A percentile compares a stretch with the other conserved stretches of the same genome.
phyloP scores from a whole-genome alignment of 2,329 filamentous ascomycete species.

The Alternaria rosae region DNA sequence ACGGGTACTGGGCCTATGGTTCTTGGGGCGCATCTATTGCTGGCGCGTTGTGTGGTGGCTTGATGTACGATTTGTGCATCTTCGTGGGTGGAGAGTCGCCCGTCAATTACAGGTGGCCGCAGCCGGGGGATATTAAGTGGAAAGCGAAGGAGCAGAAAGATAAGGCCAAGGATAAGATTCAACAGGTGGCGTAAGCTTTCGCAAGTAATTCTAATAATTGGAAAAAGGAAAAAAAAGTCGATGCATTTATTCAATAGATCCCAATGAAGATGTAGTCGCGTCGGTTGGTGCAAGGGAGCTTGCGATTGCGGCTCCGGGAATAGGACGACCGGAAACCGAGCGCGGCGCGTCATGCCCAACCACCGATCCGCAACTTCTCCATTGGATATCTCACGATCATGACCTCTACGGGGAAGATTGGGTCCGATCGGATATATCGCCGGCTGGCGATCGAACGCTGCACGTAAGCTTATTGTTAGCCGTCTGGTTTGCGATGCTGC shows the following conservation, averaged over 20 bases:
- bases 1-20: conserved; percentile 40
- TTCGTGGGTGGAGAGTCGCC: conserved; percentile 42
- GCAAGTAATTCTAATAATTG: not conserved
- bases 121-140: conserved; percentile 32
- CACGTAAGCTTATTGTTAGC: not conserved
- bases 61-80: conserved; percentile 43
- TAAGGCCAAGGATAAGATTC: conserved; percentile 24
- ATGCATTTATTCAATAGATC: not conserved
- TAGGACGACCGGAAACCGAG: not conserved
- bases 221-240: not conserved
- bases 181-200: conserved; percentile 9
- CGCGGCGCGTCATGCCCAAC: not conserved
- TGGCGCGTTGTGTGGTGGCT: conserved; percentile 36
- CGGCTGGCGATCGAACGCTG: not conserved
- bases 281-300: not conserved
- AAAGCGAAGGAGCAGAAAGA: conserved; percentile 22
- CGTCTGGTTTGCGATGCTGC: not conserved
- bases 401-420: not conserved
- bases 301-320: conserved; percentile 1
- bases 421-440: not conserved
- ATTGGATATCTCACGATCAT: not conserved
- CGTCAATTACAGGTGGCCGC: conserved; percentile 42
- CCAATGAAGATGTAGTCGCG: not conserved
- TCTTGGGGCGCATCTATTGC: conserved; percentile 34
- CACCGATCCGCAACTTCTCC: not conserved